Conservation (phyloP, 2,329 filamentous ascomycete species). For the Aspergillus sp. region DNA sequence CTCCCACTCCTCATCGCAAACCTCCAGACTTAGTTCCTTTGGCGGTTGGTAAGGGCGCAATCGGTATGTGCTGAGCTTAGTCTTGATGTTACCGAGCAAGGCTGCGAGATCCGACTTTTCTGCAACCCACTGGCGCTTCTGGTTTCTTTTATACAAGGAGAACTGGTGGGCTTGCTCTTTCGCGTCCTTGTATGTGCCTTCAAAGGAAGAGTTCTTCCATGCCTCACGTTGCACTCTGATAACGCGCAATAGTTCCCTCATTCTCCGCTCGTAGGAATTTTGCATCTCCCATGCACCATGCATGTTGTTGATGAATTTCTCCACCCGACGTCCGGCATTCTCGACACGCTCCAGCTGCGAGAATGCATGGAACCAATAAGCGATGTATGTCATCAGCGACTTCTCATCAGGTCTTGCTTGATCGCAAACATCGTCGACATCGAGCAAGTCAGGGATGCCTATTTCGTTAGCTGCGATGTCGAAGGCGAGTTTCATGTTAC, state of each 20-base stretch:
- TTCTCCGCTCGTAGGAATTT: slow-evolving; percentile 87
- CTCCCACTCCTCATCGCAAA: slow-evolving; percentile 80
- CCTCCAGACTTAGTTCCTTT: slow-evolving; percentile 75
- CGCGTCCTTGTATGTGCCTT: slow-evolving; percentile 88
- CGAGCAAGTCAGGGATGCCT: slow-evolving; percentile 90
- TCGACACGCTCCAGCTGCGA: slow-evolving; percentile 99
- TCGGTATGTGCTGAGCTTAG: slow-evolving; percentile 92
- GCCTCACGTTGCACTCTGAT: slow-evolving; percentile 71
- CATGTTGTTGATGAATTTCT: slow-evolving; percentile 99
- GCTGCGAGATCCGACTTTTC: slow-evolving; percentile 96
- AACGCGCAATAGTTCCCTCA: slow-evolving; percentile 75
- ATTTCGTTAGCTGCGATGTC: slow-evolving; percentile 96
- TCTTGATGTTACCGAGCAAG: slow-evolving; percentile 96
- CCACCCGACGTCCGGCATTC: slow-evolving; percentile 91
- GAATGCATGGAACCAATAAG: slow-evolving; percentile 99
- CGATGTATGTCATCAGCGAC: slow-evolving; percentile 98
- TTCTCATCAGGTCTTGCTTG: slow-evolving; percentile 94
- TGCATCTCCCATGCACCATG: slow-evolving; percentile 99
- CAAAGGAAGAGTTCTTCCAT: slow-evolving; percentile 81
- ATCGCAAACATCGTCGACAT: slow-evolving; percentile 97
- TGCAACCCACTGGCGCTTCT: slow-evolving; percentile 93
- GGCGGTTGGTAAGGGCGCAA: slow-evolving; percentile 90
- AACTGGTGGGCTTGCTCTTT: slow-evolving; percentile 84
- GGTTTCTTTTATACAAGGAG: slow-evolving; percentile 82
- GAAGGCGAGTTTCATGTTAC: slow-evolving; percentile 98